Percentiles rank a stretch among this genome's conserved stretches.
These are phyloP conservation scores for Spinacia oleracea DNA, from an alignment of 179 eudicot genomes.

Conservation along the genomic window DNA sequence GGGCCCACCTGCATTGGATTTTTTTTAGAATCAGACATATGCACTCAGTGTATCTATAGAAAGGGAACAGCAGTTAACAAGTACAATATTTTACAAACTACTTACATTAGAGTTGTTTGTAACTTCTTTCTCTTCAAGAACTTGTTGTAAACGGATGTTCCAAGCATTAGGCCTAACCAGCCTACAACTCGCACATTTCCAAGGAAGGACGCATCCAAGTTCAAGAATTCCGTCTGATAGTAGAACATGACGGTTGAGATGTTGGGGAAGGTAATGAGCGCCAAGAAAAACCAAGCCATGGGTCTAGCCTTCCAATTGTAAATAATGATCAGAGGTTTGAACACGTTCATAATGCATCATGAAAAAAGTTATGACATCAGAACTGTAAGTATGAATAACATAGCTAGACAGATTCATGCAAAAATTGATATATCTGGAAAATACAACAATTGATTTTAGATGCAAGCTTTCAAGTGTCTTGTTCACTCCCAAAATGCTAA, in stretches of 20 bases:
- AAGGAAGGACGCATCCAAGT: constrained; percentile 85
- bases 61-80: background rate
- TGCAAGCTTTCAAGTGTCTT: too few species aligned
- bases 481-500: too few species aligned
- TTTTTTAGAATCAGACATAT: constrained; percentile 2
- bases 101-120: constrained; percentile 76
- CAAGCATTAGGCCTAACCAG: constrained; percentile 93
- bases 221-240: constrained; percentile 79
- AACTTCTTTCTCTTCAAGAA: constrained; percentile 72
- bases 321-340: constrained; percentile 25
- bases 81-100: constrained; percentile 1
- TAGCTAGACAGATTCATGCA: too few species aligned
- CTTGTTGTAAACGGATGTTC: constrained; percentile 78
- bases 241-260: constrained; percentile 91
- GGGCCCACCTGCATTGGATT: constrained; percentile 67
- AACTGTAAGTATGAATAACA: too few species aligned
- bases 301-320: constrained; percentile 68
- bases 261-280: constrained; percentile 79
- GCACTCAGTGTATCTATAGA: background rate
- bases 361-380: too few species aligned
- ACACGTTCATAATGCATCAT: constrained; percentile 8
- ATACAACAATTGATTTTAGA: too few species aligned
- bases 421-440: too few species aligned
- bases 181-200: constrained; percentile 89
- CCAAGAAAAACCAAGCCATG: constrained; percentile 96